Evolutionary conservation across 2,329 filamentous ascomycete species (phyloP), one percentile per base, ranked within the genome.

Genomic region (Catunica adiposa): DNA sequence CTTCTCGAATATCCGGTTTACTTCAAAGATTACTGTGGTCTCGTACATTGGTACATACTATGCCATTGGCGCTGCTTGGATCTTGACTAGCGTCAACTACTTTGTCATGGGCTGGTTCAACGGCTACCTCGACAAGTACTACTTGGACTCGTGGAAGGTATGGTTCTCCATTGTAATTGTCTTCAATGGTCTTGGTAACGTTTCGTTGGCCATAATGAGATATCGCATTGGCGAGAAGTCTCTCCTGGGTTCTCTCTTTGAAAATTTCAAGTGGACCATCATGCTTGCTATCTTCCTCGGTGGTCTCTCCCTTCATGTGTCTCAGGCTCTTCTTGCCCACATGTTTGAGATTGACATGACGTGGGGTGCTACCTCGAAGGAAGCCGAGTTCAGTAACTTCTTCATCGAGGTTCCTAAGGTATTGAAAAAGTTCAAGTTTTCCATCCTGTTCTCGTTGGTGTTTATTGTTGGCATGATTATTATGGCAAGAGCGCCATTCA

Each of bases 341-440:
- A 86, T 92, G 78, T 86, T 92, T 66, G 80, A 86, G 69, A 80
- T 90, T 64, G 77, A 92, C 68, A 90, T 92, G 83, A 79, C 78
- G 2, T 92, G 87, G 87, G 86, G 86, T 53, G 81, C 86, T 1
- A 94, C 88, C 0, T 78, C 82, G 42, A 94, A 94, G 70, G 88
- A 94, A 70, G 79, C 79, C 52, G 83, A 88, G 63, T 82, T 84
- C 64, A 83, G 84, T 25, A 85, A 87, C 67, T 94, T 94, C 69
- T 90, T 89, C 69, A 84, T 86, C 59, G 87, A 92, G 65, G 78
- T 89, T 17, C 83, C 84, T 34, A 84, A 84, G 65, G 84, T 94
- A 42, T 66, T 90, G 62, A 83, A 82, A 69, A 82, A 79, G 67
- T 90, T 90, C 74, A 89, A 84, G 71, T 86, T 78, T 67, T 79